Evolutionary conservation across 352 stramenopile genomes (phyloP).

Genomic region (Aphanomyces stellatus): DNA sequence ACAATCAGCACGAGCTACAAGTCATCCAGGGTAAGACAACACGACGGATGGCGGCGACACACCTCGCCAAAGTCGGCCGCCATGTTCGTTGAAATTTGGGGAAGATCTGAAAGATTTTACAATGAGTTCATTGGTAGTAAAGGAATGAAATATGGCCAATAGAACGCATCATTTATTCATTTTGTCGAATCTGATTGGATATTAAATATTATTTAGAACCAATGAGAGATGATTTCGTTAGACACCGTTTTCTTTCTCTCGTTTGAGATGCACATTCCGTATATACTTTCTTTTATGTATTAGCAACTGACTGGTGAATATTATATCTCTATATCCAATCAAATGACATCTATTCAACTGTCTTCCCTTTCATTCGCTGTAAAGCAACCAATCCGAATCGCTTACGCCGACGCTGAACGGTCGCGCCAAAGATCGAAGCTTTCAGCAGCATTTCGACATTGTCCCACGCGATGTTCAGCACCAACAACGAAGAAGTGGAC

Average conservation of each 20-base stretch:
- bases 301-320: too few relatives aligned
- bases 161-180: neutral
- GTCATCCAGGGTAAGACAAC: neutral
- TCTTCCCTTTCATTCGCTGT: too few relatives aligned
- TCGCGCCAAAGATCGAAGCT: too few relatives aligned
- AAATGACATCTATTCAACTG: too few relatives aligned
- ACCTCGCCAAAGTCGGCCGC: conserved; percentile 61
- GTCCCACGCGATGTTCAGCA: conserved; percentile 16
- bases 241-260: too few relatives aligned
- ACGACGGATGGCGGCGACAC: neutral
- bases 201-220: neutral
- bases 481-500: conserved; percentile 34
- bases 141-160: neutral
- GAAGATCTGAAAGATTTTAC: neutral
- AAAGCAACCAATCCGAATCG: too few relatives aligned
- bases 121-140: neutral
- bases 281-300: too few relatives aligned
- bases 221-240: too few relatives aligned
- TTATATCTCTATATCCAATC: too few relatives aligned
- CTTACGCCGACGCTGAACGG: too few relatives aligned
- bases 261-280: too few relatives aligned
- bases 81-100: conserved; percentile 26
- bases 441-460: too few relatives aligned
- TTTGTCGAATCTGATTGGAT: neutral
- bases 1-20: conserved; percentile 94